phyloP scores from a whole-genome alignment of 495 filamentous ascomycete species.

The Neurospora hispaniola region DNA sequence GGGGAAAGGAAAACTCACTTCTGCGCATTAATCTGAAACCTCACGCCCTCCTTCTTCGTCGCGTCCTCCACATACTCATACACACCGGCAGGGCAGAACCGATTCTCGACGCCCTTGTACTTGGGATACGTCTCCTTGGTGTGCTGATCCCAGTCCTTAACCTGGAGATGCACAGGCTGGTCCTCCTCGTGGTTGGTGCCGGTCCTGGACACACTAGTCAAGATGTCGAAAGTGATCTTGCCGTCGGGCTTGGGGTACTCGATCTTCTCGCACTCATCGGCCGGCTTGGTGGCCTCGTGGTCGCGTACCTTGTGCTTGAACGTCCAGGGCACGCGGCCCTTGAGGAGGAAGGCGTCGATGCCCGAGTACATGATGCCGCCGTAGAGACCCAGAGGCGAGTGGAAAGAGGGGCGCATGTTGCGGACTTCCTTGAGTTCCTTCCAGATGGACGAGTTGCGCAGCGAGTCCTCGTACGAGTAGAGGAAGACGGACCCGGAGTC shows the following conservation, averaged over 20 bases:
- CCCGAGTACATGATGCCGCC: slow-evolving; percentile 92
- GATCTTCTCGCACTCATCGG: slow-evolving; percentile 73
- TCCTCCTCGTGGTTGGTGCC: slow-evolving; percentile 99
- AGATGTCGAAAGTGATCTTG: slow-evolving; percentile 86
- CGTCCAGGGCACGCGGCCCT: slow-evolving; percentile 85
- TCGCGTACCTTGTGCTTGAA: slow-evolving; percentile 71
- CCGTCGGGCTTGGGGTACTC: slow-evolving; percentile 96
- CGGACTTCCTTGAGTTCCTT: slow-evolving; percentile 88
- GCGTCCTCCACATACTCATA: slow-evolving; percentile 97
- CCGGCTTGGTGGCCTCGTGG: slow-evolving; percentile 66
- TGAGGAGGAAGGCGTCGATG: slow-evolving; percentile 78
- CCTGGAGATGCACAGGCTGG: slow-evolving; percentile 90
- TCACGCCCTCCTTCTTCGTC: slow-evolving; percentile 67
- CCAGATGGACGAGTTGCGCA: slow-evolving; percentile 87
- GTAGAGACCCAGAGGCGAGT: slow-evolving; percentile 69
- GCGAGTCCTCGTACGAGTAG: slow-evolving; percentile 83
- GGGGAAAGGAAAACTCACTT: slow-evolving; percentile 54
- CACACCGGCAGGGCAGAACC: slow-evolving; percentile 98
- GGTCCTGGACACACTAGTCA: slow-evolving; percentile 86
- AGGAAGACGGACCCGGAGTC: slow-evolving; percentile 70
- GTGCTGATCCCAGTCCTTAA: slow-evolving; percentile 89
- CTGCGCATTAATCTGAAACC: slow-evolving; percentile 96
- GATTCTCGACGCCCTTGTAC: slow-evolving; percentile 88
- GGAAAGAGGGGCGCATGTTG: slow-evolving; percentile 95
- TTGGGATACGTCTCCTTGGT: slow-evolving; percentile 68